Evolutionary conservation across 2,329 filamentous ascomycete species (phyloP).

Genomic region (Sporothrix euskadiensis): DNA sequence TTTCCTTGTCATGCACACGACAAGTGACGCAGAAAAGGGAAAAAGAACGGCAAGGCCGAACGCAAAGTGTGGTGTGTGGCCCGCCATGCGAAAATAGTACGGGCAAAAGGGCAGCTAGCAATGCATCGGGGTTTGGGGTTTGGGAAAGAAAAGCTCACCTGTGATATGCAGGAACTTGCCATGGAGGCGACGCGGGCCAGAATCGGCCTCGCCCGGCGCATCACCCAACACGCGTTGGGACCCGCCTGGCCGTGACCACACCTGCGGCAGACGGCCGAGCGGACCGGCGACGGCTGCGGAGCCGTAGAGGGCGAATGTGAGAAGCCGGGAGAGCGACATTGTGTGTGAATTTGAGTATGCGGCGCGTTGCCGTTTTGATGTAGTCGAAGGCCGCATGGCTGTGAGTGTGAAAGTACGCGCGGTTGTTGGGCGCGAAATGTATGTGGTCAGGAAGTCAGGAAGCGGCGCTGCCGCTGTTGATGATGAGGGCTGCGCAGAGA

Average conservation of each 20-base stretch:
- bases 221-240: constrained; percentile 33
- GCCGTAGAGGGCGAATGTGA: constrained; percentile 8
- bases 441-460: not conserved
- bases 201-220: constrained; percentile 23
- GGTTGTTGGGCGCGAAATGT: not conserved
- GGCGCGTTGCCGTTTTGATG: constrained; percentile 15
- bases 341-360: not conserved
- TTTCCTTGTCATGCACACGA: not conserved
- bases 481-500: not conserved
- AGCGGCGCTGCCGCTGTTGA: constrained; percentile 7
- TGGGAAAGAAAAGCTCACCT: constrained; percentile 54
- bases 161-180: constrained; percentile 87
- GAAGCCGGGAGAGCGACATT: constrained; percentile 1
- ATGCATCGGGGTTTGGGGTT: not conserved
- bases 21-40: not conserved
- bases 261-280: constrained; percentile 27
- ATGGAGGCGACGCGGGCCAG: constrained; percentile 52
- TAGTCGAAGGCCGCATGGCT: constrained; percentile 12
- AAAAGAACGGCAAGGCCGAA: not conserved
- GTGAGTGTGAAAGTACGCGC: not conserved
- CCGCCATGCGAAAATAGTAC: not conserved
- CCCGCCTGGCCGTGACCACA: constrained; percentile 20
- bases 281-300: constrained; percentile 36
- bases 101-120: not conserved
- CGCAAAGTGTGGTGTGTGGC: not conserved